Base-by-base conservation (phyloP, 495 filamentous ascomycete species). In the Trypethelium eluteriae region DNA sequence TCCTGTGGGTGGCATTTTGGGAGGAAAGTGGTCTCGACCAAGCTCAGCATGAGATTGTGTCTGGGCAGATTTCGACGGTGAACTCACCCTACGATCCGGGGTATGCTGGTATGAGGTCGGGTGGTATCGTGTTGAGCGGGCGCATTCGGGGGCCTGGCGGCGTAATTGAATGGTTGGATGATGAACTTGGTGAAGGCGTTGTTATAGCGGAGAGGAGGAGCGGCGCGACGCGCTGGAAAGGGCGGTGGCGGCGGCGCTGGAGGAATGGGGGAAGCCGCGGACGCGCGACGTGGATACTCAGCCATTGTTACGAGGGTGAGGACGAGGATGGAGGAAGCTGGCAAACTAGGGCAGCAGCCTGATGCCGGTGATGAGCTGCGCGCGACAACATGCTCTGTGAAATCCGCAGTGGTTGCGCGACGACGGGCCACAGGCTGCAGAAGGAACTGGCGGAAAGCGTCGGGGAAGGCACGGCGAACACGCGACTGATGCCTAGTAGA, bases 1-100 rank as follows among this genome's bases (percentile, higher is more conserved):
- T 91, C 56, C 83, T 80, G 76, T 93, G 88, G 2, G 66, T 70
- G 35, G 87, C 83, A 62, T 90, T 87, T 75, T 93, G 89, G 4
- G 89, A 88, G 53, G 85, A 84, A 67, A 80, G 83, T 36, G 88
- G 85, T 66, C 89, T 81, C 35, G 32, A 34, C 59, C 11, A 35
- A 63, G 41, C 62, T 47, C 62, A 63, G 41, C 38, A 63, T 63
- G 16, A 5, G 35, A 25, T 38, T 47, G 66, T 50, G 39, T 70
- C 70, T 70, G 66, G 64, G 38, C 66, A 16, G 12, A 38, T 34
- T 67, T 53, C n/a, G 25, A 36, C 2, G 32, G 32, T 6, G 32
- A 5, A 59, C 53, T 59, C 53, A 59, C 53, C 53, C 53, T 11
- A 59, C 53, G 32, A 59, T 59, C 53, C 53, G 53, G 53, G 53